Evolutionary conservation across 106 monocot genomes (phyloP), one percentile per base, ranked within the genome.

Genomic region (Acanthochlamys bracteata): DNA sequence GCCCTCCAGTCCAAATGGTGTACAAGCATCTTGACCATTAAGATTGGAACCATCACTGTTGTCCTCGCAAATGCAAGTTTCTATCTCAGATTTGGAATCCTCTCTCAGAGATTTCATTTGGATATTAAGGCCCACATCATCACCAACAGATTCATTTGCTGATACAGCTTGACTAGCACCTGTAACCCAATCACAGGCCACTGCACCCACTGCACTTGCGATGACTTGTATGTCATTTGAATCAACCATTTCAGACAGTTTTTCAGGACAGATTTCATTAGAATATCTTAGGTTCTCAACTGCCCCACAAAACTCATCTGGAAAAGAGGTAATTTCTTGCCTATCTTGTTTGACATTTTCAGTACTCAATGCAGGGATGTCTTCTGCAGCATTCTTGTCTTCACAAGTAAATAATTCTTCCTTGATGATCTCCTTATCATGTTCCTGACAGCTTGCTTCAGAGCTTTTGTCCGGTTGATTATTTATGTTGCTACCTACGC

Each of bases 341-440:
- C 40, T 69, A 58, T 68, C 71, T 53, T 66, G 60, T 0, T 46
- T 57, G 9, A 68, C 39, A 52, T 23, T 42, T 17, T 57, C 67
- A 25, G 42, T 72, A 57, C 74, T 69, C 26, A 79, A 25, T 59
- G 61, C 52, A 55, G 25, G 41, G 24, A 60, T 73, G 53, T 75
- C 79, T 55, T 75, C 33, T 41, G 47, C 25, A 27, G 55, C 53
- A 61, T 60, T 65, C 43, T 62, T 67, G 45, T 68, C 53, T 47
- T 79, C 76, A 55, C 69, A 56, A 41, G 42, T 66, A 20, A 74
- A 61, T 47, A 65, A 53, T 53, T 77, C 82, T 65, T 74, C 79
- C 56, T 53, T 41, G 61, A 58, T 57, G 56, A 62, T 24, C 24
- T 39, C 33, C 21, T 59, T 40, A 47, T 39, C 56, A 58, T 51